Base-by-base conservation (phyloP, 768 basidiomycete species). In the Russula sp. region DNA sequence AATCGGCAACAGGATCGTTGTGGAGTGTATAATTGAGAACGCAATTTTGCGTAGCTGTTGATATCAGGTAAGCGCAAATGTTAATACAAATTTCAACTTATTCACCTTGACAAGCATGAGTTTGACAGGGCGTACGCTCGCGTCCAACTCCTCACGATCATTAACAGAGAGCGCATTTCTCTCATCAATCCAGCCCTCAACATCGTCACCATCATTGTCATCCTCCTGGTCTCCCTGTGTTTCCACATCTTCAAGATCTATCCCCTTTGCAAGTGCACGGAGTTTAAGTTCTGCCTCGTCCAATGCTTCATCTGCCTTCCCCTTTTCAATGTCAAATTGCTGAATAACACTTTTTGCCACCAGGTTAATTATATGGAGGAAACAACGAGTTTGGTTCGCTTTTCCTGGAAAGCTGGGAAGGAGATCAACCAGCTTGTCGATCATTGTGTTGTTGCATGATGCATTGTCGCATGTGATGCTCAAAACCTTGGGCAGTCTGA, bases 301-400 rank as follows among this genome's bases (percentile, higher is more conserved):
- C 0, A 40, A 6, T 2, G 30, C 52, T 0, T 30, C 16, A 7
- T 20, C 44, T 11, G 20, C 53, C 26, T 67, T 63, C 5, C 24
- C 56, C 46, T 72, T 70, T 0, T 67, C 62, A 11, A 73, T 53
- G 24, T 80, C 76, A 69, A 80, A 81, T 57, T 72, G 68, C 0
- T 59, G 2, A 0, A 80, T 30, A 0, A 79, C 22, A 0, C 63
- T 68, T 51, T 78, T 76, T 0, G 75, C 78, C 0, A 76, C 67
- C 0, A 81, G 68, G 46, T 76, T 78, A 18, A 80, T 30, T 6
- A 77, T 69, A 54, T 81, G 80, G 0, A 68, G 61, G 57, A 82
- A 79, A 61, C 80, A 82, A 0, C 71, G 50, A 0, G 71, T 72
- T 0, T 68, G 74, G n/a, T 70, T 76, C 0, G 61, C 67, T 0